Percentiles rank a stretch among this genome's conserved stretches.
phyloP scores from a whole-genome alignment of 495 filamentous ascomycete species.

The Penicillium fimorum region DNA sequence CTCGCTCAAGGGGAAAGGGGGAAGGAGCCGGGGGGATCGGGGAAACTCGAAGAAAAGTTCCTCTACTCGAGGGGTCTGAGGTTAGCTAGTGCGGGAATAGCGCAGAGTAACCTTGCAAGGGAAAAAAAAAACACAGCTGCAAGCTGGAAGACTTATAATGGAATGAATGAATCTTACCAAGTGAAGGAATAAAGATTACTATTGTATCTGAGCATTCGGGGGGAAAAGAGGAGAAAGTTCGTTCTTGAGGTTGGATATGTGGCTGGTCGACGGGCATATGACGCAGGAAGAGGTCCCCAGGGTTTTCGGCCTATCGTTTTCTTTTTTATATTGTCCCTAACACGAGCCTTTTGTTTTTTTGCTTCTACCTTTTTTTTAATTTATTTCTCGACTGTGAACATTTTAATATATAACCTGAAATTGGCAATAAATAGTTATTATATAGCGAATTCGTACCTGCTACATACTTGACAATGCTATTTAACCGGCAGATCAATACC shows the following conservation, averaged over 20 bases:
- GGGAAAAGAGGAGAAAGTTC: slow-evolving; percentile 2
- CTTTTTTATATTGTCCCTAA: not conserved
- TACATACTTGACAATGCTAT: not conserved
- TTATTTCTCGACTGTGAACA: not conserved
- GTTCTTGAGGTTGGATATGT: slow-evolving; percentile 3
- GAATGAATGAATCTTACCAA: slow-evolving; percentile 1
- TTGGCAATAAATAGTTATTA: not conserved
- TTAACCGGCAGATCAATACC: slow-evolving; percentile 21
- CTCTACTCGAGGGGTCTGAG: slow-evolving; percentile 6
- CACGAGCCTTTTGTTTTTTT: not conserved
- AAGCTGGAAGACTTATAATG: not conserved
- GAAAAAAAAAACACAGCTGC: not conserved
- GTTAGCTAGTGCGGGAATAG: slow-evolving; percentile 19
- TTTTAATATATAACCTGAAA: not conserved
- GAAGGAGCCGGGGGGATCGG: slow-evolving; percentile 13
- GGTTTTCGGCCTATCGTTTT: not conserved
- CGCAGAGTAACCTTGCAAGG: not conserved
- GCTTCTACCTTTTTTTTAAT: not conserved
- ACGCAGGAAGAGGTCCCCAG: slow-evolving; percentile 15
- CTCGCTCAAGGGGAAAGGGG: slow-evolving; percentile 6
- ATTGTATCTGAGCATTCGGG: not conserved
- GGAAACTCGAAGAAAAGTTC: slow-evolving; percentile 8
- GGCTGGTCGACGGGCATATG: slow-evolving; percentile 21
- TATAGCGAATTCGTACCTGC: not conserved
- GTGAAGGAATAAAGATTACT: not conserved